Evolutionary conservation across 129 eudicot species (phyloP).

Genomic region (Saussurea involucrata): DNA sequence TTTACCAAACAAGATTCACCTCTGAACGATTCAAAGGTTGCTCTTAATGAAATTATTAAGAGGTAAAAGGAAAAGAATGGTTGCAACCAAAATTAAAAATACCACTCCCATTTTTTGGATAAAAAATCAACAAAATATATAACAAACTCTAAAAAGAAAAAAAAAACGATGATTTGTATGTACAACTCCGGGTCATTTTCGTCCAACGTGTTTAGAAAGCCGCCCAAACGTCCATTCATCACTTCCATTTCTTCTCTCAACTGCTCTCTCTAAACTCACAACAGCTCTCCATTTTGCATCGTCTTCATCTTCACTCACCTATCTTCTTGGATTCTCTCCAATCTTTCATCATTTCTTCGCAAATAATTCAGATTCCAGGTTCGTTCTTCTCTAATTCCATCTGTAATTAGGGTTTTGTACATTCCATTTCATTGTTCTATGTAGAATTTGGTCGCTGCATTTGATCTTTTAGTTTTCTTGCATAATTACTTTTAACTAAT

Average conservation of each 20-base stretch:
- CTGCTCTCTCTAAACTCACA: slow-evolving; percentile 20
- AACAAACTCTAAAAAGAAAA: too few species aligned
- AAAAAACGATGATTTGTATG: background rate
- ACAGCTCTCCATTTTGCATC: slow-evolving; percentile 2
- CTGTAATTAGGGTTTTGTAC: slow-evolving; percentile 24
- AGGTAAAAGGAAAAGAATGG: too few species aligned
- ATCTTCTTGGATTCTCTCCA: slow-evolving; percentile 2
- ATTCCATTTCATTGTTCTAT: slow-evolving; percentile 7
- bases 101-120: too few species aligned
- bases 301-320: background rate
- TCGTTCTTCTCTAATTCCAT: background rate
- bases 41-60: too few species aligned
- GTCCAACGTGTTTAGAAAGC: slow-evolving; percentile 21
- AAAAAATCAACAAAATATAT: too few species aligned
- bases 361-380: slow-evolving; percentile 20
- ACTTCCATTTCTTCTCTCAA: slow-evolving; percentile 16
- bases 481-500: background rate
- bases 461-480: background rate
- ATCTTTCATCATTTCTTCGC: background rate
- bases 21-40: too few species aligned
- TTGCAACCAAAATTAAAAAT: too few species aligned
- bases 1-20: too few species aligned
- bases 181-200: background rate
- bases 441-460: background rate
- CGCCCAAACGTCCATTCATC: slow-evolving; percentile 15